Evolutionary conservation across 306 rosid species (phyloP), one percentile per base, ranked within the genome.

Genomic region (Ammopiptanthus mongolicus): DNA sequence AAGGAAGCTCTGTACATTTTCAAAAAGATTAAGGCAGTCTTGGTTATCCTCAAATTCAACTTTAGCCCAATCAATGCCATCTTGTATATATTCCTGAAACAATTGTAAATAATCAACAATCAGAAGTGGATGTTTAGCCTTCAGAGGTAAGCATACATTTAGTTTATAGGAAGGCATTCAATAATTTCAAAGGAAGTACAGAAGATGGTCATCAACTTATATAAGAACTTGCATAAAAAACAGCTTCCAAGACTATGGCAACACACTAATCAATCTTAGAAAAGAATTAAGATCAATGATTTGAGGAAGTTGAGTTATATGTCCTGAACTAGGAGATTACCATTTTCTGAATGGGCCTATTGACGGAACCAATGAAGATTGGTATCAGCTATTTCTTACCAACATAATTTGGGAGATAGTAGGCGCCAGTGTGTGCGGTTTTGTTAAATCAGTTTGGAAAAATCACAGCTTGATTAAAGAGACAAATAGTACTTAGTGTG

Each of bases 1-100:
- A 59, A 25, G 36, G 57, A 37, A 65, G 77, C 44, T 62, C 19
- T 6, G 53, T 79, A 96, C 99, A 98, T 96, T 92, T 80, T 96
- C 99, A 77, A 96, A 96, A 75, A 96, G 97, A 80, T 94, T 66
- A 46, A 96, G 99, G 84, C 99, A 96, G 64, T 90, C 93, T 83
- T 96, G 98, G 86, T 96, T 96, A 82, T 96, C 99, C 76, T 96
- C 99, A 86, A 96, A 96, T 63, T 92, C 99, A 84, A 96, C 96
- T 88, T 87, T 96, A 69, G 93, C 80, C 99, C 99, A 96, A 82
- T 96, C 99, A 73, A 96, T 96, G 69, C 99, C 99, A 74, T 92
- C 99, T 86, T 92, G 93, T 78, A 96, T 84, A 75, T 96, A 96
- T 86, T 96, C 98, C 99, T 96, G 89, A 73, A 75, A 72, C 62